phyloP scores from a whole-genome alignment of 257 asterid genomes.

The Pogostemon cablin region DNA sequence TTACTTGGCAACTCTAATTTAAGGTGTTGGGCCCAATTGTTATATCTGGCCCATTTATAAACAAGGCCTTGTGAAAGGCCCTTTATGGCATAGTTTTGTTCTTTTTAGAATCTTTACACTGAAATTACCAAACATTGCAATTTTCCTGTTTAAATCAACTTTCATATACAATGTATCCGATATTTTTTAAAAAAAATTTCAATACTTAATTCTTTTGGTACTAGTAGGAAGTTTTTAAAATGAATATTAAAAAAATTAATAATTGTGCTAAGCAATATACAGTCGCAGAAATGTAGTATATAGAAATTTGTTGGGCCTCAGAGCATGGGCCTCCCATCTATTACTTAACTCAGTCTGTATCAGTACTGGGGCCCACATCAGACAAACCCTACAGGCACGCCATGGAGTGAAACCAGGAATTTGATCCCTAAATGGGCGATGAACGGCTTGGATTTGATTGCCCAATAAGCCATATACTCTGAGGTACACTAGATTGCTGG shows the following conservation, averaged over 20 bases:
- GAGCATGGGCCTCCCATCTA: neutral
- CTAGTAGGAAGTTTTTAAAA: no score
- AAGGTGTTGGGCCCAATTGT: neutral
- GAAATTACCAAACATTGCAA: no score
- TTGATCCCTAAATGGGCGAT: neutral
- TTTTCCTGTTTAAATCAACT: no score
- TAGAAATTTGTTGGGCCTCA: neutral
- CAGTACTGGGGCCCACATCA: neutral
- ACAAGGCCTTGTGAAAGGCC: no score
- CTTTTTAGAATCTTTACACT: no score
- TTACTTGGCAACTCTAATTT: neutral
- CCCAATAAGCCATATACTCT: constrained; percentile 7
- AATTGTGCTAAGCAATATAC: no score
- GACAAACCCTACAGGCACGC: neutral
- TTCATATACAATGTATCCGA: no score
- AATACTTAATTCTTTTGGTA: no score
- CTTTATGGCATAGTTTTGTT: no score
- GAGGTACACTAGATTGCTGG: constrained; percentile 2
- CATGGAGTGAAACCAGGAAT: neutral
- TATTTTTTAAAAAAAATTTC: no score
- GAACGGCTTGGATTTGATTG: neutral
- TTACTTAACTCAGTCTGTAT: no score
- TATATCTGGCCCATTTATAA: neutral
- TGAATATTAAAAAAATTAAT: no score
- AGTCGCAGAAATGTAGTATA: neutral